Evolutionary conservation across 1,139 yeast species (phyloP).

Genomic region (Petasospora fabianii): DNA sequence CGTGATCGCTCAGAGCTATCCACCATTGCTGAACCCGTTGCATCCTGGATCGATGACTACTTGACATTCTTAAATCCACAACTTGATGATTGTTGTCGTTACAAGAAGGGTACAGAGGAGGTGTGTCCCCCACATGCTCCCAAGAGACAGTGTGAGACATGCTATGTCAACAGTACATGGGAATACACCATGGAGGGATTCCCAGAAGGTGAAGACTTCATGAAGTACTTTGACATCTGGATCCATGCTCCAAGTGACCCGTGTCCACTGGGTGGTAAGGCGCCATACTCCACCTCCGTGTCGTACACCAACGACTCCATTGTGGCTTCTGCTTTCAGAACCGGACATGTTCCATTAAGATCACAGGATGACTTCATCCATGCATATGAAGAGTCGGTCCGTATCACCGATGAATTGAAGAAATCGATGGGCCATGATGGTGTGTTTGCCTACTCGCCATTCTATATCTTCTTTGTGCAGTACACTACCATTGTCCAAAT

Average conservation of each 20-base stretch:
- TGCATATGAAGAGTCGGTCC: conserved; percentile 72
- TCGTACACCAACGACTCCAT: conserved; percentile 42
- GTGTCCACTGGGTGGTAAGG: conserved; percentile 94
- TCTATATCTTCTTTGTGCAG: conserved; percentile 90
- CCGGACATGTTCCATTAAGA: conserved; percentile 76
- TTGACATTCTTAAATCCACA: conserved; percentile 84
- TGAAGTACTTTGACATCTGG: conserved; percentile 76
- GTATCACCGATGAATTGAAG: conserved; percentile 61
- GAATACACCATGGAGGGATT: conserved; percentile 75
- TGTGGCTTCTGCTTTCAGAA: conserved; percentile 64
- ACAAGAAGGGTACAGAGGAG: conserved; percentile 44
- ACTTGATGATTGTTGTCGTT: conserved; percentile 80
- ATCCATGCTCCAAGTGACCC: conserved; percentile 80
- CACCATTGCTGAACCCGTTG: conserved; percentile 73
- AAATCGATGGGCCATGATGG: conserved; percentile 41
- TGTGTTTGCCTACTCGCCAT: conserved; percentile 86
- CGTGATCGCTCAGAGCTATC: conserved; percentile 61
- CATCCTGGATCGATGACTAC: conserved; percentile 93
- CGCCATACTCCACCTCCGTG: conserved; percentile 74
- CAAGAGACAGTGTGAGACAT: conserved; percentile 67
- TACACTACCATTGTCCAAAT: conserved; percentile 60
- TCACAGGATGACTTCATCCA: conserved; percentile 81
- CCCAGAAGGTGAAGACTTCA: conserved; percentile 73
- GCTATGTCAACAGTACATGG: conserved; percentile 63
- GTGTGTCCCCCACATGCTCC: conserved; percentile 71